Conservation (phyloP, 345 rosid species). For the Punica granatum region DNA sequence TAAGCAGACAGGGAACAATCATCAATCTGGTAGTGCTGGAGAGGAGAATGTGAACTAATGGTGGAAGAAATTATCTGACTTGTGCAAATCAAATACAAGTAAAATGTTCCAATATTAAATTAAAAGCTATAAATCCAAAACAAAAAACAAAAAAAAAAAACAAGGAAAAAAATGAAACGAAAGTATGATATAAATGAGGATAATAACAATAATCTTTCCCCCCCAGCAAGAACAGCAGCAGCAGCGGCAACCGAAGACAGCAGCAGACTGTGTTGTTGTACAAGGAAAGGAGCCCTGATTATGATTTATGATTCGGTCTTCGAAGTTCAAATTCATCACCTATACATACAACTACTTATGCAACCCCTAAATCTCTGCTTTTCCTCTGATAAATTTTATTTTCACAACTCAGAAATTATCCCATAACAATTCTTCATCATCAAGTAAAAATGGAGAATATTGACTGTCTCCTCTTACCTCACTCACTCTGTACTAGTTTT, state of each 20-base stretch:
- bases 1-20: too few species aligned
- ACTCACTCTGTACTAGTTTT: conserved; percentile 4
- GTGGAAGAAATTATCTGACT: conserved; percentile 20
- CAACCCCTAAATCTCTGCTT: conserved; percentile 28
- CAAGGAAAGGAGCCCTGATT: conserved; percentile 1
- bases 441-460: conserved; percentile 35
- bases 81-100: conserved; percentile 35
- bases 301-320: conserved; percentile 21
- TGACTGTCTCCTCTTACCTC: conserved; percentile 44
- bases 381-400: conserved; percentile 7
- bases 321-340: conserved; percentile 41
- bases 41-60: not conserved
- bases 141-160: conserved; percentile 17
- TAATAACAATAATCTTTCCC: conserved; percentile 31
- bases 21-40: too few species aligned
- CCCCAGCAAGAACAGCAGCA: conserved; percentile 22
- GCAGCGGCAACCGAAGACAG: conserved; percentile 7
- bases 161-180: conserved; percentile 16
- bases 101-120: conserved; percentile 35
- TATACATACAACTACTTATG: conserved; percentile 57
- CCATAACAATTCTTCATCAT: conserved; percentile 38
- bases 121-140: conserved; percentile 29
- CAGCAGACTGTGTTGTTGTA: conserved; percentile 13
- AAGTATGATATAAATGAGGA: conserved; percentile 40
- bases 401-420: conserved; percentile 29